A percentile compares a stretch with the other conserved stretches of the same genome.
Conservation (phyloP, 2,329 filamentous ascomycete species). For the Fusarium mangiferae region DNA sequence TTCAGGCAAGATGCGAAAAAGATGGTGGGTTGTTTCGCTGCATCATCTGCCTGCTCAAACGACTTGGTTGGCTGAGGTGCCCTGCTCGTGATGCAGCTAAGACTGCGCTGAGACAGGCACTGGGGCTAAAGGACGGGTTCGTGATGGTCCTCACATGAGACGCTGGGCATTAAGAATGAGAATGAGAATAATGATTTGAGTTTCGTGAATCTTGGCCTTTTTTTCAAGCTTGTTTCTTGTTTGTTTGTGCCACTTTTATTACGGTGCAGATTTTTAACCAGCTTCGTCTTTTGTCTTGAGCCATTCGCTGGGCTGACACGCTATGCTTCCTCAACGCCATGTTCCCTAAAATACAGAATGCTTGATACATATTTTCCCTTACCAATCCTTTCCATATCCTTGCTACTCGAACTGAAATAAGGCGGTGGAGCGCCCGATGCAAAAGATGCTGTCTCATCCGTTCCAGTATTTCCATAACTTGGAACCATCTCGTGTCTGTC, state of each 20-base stretch:
- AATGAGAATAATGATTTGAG: not conserved
- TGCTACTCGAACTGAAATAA: not conserved
- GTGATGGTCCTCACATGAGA: conserved; percentile 39
- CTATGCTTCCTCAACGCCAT: conserved; percentile 19
- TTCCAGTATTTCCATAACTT: conserved; percentile 11
- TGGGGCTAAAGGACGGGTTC: conserved; percentile 24
- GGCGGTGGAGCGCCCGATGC: not conserved
- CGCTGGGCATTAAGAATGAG: conserved; percentile 10
- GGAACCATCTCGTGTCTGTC: conserved; percentile 8
- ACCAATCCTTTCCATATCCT: not conserved
- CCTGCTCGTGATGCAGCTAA: conserved; percentile 35
- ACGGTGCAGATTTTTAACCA: not conserved
- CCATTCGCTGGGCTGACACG: conserved; percentile 18
- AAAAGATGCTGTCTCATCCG: not conserved
- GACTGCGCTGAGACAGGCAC: conserved; percentile 23
- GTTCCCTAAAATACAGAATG: conserved; percentile 24
- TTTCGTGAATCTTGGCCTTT: not conserved
- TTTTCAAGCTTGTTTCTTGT: not conserved
- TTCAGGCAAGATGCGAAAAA: not conserved
- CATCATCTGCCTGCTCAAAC: conserved; percentile 24
- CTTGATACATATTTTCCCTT: not conserved
- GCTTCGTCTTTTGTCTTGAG: conserved; percentile 7
- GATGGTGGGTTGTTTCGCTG: conserved; percentile 35
- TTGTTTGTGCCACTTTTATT: not conserved
- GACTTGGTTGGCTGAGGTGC: conserved; percentile 31